Evolutionary conservation across 1,284 basidiomycete species (phyloP).

Genomic region (Fomitopsis pinicola): DNA sequence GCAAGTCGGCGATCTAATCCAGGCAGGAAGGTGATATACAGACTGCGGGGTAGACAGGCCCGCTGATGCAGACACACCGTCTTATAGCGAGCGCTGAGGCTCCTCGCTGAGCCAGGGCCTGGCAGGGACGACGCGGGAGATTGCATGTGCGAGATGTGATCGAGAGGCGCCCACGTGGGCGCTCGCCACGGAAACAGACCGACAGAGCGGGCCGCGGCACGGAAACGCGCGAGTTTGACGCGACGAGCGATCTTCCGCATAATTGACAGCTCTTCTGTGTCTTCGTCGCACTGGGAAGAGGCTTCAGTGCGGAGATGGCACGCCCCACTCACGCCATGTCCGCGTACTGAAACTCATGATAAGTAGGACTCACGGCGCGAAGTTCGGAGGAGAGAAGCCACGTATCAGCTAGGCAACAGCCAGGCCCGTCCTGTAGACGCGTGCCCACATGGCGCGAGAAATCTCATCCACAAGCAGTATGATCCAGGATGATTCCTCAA

Average conservation of each 20-base stretch:
- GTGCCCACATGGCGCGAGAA: not conserved
- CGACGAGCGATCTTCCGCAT: not conserved
- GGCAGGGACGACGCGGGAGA: not conserved
- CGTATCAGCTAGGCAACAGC: not conserved
- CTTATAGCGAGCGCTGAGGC: not conserved
- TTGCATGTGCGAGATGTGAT: conserved; percentile 1
- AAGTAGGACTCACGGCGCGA: not conserved
- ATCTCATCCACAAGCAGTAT: not conserved
- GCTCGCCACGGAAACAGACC: not conserved
- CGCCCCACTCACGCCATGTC: not conserved
- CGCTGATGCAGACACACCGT: not conserved
- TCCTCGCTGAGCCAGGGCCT: not conserved
- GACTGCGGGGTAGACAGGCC: not conserved
- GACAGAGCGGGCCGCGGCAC: not conserved
- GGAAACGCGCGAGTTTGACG: not conserved
- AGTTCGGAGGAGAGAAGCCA: not conserved
- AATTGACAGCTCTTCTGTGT: not conserved
- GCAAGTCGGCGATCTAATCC: not conserved
- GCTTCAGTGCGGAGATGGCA: not conserved
- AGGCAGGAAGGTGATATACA: not conserved
- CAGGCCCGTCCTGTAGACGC: not conserved
- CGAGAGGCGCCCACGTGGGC: not conserved
- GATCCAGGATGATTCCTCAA: not conserved
- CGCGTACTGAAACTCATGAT: not conserved
- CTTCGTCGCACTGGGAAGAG: not conserved